phyloP scores from a whole-genome alignment of 1,284 basidiomycete genomes.

The Singerocomus inundabilis region DNA sequence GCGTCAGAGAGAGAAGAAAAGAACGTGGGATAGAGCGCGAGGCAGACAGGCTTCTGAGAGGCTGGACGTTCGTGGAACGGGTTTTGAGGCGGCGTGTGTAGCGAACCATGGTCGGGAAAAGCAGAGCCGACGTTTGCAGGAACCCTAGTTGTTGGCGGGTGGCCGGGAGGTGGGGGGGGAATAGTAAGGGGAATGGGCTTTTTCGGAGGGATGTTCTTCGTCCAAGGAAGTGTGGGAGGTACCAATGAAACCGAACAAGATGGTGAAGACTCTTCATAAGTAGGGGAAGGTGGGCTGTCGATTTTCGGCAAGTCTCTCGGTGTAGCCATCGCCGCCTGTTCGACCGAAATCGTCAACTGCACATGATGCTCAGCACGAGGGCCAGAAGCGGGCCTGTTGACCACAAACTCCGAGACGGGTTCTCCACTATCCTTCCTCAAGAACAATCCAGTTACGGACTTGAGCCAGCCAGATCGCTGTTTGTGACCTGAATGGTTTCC shows the following conservation, averaged over 20 bases:
- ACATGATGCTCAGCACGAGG: conserved; percentile 31
- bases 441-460: conserved; percentile 23
- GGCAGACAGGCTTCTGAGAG: conserved; percentile 25
- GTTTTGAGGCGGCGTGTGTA: conserved; percentile 56
- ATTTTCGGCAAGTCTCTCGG: conserved; percentile 34
- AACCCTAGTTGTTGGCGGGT: conserved; percentile 32
- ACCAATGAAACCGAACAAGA: conserved; percentile 44
- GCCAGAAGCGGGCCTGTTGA: conserved; percentile 19
- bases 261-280: conserved; percentile 31
- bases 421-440: conserved; percentile 19
- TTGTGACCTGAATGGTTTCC: conserved; percentile 16
- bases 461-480: conserved; percentile 30
- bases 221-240: conserved; percentile 38
- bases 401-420: conserved; percentile 24
- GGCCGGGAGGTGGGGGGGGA: conserved; percentile 30
- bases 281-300: conserved; percentile 30
- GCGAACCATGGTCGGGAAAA: conserved; percentile 23
- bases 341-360: conserved; percentile 45
- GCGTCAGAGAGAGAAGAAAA: conserved; percentile 7
- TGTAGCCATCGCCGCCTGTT: conserved; percentile 31
- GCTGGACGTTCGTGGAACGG: conserved; percentile 39
- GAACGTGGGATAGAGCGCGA: conserved; percentile 17
- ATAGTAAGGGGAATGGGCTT: conserved; percentile 27
- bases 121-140: conserved; percentile 26
- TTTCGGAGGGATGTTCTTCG: conserved; percentile 34